A percentile compares a stretch with the other conserved stretches of the same genome.
These are phyloP conservation scores for Chaetomium olivaceum DNA, from an alignment of 2,329 filamentous ascomycete genomes.

Conservation along the genomic window DNA sequence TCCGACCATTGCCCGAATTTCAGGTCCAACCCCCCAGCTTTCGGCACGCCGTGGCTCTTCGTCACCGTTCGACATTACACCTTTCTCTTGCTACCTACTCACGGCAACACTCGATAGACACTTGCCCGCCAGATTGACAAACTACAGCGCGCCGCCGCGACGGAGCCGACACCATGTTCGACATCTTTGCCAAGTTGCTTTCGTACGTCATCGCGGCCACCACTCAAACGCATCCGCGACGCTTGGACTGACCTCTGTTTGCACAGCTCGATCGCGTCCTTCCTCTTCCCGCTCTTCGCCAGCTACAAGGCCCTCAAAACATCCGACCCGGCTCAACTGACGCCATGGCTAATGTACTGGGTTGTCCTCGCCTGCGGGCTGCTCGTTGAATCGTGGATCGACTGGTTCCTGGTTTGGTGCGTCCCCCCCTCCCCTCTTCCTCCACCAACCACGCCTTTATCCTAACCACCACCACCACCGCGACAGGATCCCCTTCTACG, in stretches of 20 bases:
- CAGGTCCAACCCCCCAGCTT: not conserved
- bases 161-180: slow-evolving; percentile 57
- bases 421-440: slow-evolving; percentile 25
- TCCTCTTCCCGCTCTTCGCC: slow-evolving; percentile 92
- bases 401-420: slow-evolving; percentile 82
- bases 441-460: not conserved
- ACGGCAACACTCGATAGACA: not conserved
- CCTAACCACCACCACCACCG: not conserved
- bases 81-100: not conserved
- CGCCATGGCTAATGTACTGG: slow-evolving; percentile 99
- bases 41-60: not conserved
- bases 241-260: slow-evolving; percentile 17
- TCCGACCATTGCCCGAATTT: not conserved
- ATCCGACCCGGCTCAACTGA: slow-evolving; percentile 81
- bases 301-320: slow-evolving; percentile 98
- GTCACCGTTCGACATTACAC: not conserved
- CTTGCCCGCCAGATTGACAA: not conserved
- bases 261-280: slow-evolving; percentile 76
- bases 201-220: slow-evolving; percentile 58
- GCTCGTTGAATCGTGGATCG: slow-evolving; percentile 81
- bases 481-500: slow-evolving; percentile 87
- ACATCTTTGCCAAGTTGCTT: slow-evolving; percentile 73
- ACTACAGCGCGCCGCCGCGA: not conserved
- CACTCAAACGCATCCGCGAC: slow-evolving; percentile 19
- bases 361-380: slow-evolving; percentile 82